phyloP scores from a whole-genome alignment of 2,329 filamentous ascomycete species.

The Arthroderma sp. region DNA sequence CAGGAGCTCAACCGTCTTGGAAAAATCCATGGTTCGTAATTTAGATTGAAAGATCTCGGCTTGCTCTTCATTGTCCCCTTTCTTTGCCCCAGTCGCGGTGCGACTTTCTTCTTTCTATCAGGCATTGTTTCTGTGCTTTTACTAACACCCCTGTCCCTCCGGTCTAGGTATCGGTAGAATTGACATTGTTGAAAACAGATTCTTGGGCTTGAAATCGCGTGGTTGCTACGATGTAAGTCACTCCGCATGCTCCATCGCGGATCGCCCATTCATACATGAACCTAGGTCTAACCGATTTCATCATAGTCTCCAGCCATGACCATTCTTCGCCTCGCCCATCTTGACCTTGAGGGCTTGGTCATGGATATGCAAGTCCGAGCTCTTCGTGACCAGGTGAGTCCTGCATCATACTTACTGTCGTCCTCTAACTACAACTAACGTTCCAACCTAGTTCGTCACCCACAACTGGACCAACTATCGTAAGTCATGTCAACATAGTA shows the following conservation, averaged over 20 bases:
- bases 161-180: constrained; percentile 52
- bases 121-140: too few species aligned
- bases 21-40: constrained; percentile 9
- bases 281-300: neutral
- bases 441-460: constrained; percentile 40
- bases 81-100: neutral
- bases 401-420: neutral
- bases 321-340: constrained; percentile 44
- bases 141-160: too few species aligned
- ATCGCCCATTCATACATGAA: neutral
- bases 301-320: constrained; percentile 41
- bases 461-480: constrained; percentile 38
- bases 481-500: too few species aligned
- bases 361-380: constrained; percentile 51
- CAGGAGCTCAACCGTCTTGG: constrained; percentile 11
- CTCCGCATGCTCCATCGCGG: neutral
- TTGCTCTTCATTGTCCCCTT: neutral
- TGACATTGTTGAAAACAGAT: constrained; percentile 64
- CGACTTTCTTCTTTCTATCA: too few species aligned
- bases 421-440: neutral
- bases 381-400: constrained; percentile 40
- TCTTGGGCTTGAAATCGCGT: constrained; percentile 51
- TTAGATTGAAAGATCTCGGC: neutral
- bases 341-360: constrained; percentile 52
- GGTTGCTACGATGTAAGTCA: constrained; percentile 9